Base-by-base conservation (phyloP, 306 rosid genomes). In the Acmispon strigosus region DNA sequence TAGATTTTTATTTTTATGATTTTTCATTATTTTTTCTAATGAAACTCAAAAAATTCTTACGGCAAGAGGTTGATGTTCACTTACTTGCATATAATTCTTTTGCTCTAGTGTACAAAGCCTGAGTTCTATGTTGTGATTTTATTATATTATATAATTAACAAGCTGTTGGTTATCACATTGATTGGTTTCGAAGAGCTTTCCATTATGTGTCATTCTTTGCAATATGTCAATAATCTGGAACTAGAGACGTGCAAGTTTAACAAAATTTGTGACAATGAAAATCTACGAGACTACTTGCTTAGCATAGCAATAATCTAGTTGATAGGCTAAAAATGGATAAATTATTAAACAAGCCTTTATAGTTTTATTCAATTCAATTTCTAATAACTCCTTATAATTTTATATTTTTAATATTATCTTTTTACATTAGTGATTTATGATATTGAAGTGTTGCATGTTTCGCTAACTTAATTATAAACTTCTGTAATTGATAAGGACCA, bases 11-110 rank as follows among this genome's bases (percentile, higher is more conserved):
- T 66, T n/a, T n/a, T n/a, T n/a, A n/a, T n/a, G n/a, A 4, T 22
- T 65, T 63, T 14, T 20, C 37, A 48, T 62, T 36, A 64, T 62
- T 78, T 44, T 32, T 64, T 42, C 10, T 43, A 52, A 16, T 75
- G 63, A 47, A 43, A 56, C 52, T 10, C 70, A 37, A 62, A 52
- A 45, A 56, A 48, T 63, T 29, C 45, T 36, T 42, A 34, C 56
- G 56, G 52, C 80, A 18, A 48, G 78, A 52, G 68, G 78, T 74
- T 73, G 62, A 65, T 71, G 80, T 68, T 69, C 69, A 24, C 70
- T 62, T 75, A 24, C 70, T 62, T 75, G 73, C 85, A 61, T 76
- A 65, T 81, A 22, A 81, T 83, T 76, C 77, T 76, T 75, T 73
- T 79, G 73, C 54, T 58, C 75, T 66, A 7, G 34, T 70, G 65